Evolutionary conservation across 805 yeast species (phyloP).

Genomic region (Allodekkera sacchari): DNA sequence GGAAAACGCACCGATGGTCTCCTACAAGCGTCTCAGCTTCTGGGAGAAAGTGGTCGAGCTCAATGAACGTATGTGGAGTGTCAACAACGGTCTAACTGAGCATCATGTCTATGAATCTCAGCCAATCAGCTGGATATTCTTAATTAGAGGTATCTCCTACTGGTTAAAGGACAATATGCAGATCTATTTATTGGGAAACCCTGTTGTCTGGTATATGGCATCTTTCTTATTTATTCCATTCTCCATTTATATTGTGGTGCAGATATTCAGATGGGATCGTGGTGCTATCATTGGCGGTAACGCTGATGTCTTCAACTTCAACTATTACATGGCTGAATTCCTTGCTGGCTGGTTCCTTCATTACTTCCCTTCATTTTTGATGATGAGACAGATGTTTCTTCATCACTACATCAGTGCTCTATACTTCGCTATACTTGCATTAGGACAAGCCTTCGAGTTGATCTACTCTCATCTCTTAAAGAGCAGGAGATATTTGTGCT

Average conservation of each 20-base stretch:
- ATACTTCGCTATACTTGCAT: slow-evolving; percentile 49
- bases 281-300: slow-evolving; percentile 37
- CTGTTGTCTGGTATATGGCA: slow-evolving; percentile 71
- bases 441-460: slow-evolving; percentile 27
- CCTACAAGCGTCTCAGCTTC: slow-evolving; percentile 47
- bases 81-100: slow-evolving; percentile 60
- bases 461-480: slow-evolving; percentile 20
- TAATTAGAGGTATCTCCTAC: slow-evolving; percentile 72
- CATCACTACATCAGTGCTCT: slow-evolving; percentile 93
- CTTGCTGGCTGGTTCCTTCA: slow-evolving; percentile 66
- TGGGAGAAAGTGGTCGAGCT: slow-evolving; percentile 55
- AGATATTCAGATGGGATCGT: slow-evolving; percentile 56
- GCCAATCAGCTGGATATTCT: slow-evolving; percentile 69
- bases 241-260: slow-evolving; percentile 36
- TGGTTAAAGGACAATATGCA: slow-evolving; percentile 53
- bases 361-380: slow-evolving; percentile 67
- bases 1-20: slow-evolving; percentile 37
- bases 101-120: slow-evolving; percentile 65
- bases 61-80: slow-evolving; percentile 69
- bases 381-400: slow-evolving; percentile 89
- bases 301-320: slow-evolving; percentile 54
- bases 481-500: slow-evolving; percentile 36
- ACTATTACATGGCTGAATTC: slow-evolving; percentile 53
- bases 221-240: slow-evolving; percentile 46
- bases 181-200: slow-evolving; percentile 70